Evolutionary conservation across 768 basidiomycete genomes (phyloP), one percentile per base, ranked within the genome.

Genomic region (Udeniomyces megalosporus): DNA sequence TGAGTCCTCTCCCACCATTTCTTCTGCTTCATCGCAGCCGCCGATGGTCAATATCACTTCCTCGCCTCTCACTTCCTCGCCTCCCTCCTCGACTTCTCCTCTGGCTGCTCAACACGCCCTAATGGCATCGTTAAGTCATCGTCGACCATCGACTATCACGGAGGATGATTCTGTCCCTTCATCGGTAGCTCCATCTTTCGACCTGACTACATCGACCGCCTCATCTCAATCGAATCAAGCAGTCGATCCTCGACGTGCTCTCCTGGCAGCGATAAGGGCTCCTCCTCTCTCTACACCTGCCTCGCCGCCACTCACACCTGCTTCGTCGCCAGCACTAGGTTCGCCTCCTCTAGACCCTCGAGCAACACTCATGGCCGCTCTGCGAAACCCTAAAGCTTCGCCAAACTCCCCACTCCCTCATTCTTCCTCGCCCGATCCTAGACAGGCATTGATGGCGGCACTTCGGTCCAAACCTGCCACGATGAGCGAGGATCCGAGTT

Each of bases 11-110:
- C 63, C 68, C 14, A 65, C 66, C 45, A 66, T 63, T 55, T 64
- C 70, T 31, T 78, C 75, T 61, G 73, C 72, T 59, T 46, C 20
- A n/a, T n/a, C n/a, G n/a, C n/a, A n/a, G n/a, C n/a, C n/a, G n/a
- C n/a, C n/a, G n/a, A n/a, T n/a, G n/a, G n/a, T n/a, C n/a, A n/a
- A n/a, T n/a, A n/a, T n/a, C n/a, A n/a, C n/a, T 20, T 2, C 44
- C 15, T 53, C 44, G 22, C 17, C 28, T 1, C 28, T 31, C 11
- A 32, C 17, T 24, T 45, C 42, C 15, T 7, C 48, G n/a, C 32
- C 58, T 42, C 45, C 29, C 54, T 32, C n/a, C 6, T 24, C 4
- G 54, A 24, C n/a, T 17, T 44, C 20, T 56, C 38, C 42, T 35
- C 38, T 26, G 54, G 51, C 24, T 10, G 26, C 14, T 31, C 11